These are phyloP conservation scores for Malassezia yamatoensis DNA, from an alignment of 1,284 basidiomycete genomes.

Conservation along the genomic window DNA sequence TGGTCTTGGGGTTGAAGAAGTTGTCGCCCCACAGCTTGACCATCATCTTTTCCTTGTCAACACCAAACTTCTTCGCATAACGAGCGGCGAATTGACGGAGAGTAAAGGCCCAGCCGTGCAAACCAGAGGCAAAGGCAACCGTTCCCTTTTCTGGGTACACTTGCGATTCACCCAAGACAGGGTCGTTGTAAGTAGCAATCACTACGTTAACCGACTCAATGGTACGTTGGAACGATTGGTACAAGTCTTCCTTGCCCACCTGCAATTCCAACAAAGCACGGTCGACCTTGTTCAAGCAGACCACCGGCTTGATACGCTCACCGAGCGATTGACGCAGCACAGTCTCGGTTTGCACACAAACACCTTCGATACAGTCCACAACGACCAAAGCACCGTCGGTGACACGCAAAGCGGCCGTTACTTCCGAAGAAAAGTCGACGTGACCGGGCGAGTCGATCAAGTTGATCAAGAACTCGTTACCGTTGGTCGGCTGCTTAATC, in stretches of 20 bases:
- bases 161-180: conserved; percentile 89
- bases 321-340: conserved; percentile 93
- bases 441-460: conserved; percentile 99
- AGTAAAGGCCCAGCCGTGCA: conserved; percentile 99
- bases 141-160: conserved; percentile 98
- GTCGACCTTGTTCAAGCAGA: conserved; percentile 99
- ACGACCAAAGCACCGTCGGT: conserved; percentile 86
- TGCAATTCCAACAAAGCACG: conserved; percentile 98
- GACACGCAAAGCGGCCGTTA: conserved; percentile 97
- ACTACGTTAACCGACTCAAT: conserved; percentile 98
- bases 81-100: conserved; percentile 91
- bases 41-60: conserved; percentile 98
- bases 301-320: conserved; percentile 98
- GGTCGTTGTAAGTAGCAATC: conserved; percentile 94
- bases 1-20: conserved; percentile 95
- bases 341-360: conserved; percentile 99
- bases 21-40: conserved; percentile 97
- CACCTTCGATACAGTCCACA: conserved; percentile 98
- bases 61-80: conserved; percentile 98
- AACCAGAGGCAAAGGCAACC: conserved; percentile 96
- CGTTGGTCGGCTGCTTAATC: conserved; percentile 87
- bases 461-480: conserved; percentile 97
- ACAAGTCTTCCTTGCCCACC: conserved; percentile 91
- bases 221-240: conserved; percentile 94
- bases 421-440: conserved; percentile 99